A percentile compares a stretch with the other conserved stretches of the same genome.
Conservation (phyloP, 2,329 filamentous ascomycete genomes). For the Zarea fungicola region DNA sequence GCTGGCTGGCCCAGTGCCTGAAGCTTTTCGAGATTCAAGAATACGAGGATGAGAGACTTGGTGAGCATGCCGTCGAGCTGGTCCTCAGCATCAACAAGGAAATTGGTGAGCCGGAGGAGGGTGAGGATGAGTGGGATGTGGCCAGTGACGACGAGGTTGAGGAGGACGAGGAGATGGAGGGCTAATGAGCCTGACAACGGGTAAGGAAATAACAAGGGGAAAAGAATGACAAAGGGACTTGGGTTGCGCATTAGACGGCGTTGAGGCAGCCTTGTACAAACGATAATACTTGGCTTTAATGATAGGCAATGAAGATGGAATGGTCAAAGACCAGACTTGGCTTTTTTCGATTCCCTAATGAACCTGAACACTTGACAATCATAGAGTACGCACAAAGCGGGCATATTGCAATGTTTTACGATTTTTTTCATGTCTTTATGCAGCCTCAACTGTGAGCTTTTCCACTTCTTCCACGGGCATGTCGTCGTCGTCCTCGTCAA, state of each 20-base stretch:
- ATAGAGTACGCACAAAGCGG: too few species aligned
- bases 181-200: conserved; percentile 26
- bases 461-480: conserved; percentile 59
- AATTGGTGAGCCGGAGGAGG: conserved; percentile 54
- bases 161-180: conserved; percentile 51
- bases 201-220: conserved; percentile 39
- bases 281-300: conserved; percentile 10
- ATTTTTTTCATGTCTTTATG: conserved; percentile 14
- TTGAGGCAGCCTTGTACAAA: conserved; percentile 14
- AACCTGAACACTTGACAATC: too few species aligned
- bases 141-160: conserved; percentile 44
- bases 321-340: not conserved
- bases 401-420: not conserved
- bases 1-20: conserved; percentile 78
- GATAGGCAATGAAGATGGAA: conserved; percentile 1
- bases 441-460: conserved; percentile 64
- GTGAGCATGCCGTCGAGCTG: conserved; percentile 70
- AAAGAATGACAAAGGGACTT: conserved; percentile 12
- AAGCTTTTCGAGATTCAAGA: conserved; percentile 72
- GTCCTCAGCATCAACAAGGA: conserved; percentile 57
- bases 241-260: conserved; percentile 20
- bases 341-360: not conserved
- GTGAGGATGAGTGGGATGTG: conserved; percentile 51
- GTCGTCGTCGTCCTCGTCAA: conserved; percentile 60
- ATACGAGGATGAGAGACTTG: conserved; percentile 78